phyloP scores from a whole-genome alignment of 495 filamentous ascomycete genomes.

The Penicillium riverlandense region DNA sequence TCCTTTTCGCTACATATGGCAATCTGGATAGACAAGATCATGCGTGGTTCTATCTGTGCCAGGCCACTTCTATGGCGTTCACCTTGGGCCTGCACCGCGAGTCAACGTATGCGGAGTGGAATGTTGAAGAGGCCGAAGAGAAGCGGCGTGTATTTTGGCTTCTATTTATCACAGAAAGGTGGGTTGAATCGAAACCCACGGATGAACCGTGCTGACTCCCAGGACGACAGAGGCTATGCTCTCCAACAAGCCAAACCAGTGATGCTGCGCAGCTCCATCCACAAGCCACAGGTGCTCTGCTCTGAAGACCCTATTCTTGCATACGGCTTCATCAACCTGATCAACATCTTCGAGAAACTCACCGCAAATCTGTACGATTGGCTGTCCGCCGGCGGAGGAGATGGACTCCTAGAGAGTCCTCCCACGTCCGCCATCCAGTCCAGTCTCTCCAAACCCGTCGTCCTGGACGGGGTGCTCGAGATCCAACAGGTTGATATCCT shows the following conservation, averaged over 20 bases:
- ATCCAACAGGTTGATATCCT: conserved; percentile 56
- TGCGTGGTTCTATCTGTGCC: conserved; percentile 58
- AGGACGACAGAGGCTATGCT: conserved; percentile 28
- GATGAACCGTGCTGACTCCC: neutral
- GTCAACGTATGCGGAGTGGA: conserved; percentile 38
- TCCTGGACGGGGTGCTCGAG: conserved; percentile 40
- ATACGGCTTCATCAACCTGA: conserved; percentile 48
- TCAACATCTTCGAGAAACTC: conserved; percentile 44
- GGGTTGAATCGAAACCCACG: conserved; percentile 2
- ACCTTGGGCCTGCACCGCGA: conserved; percentile 54
- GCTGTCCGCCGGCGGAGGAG: conserved; percentile 32
- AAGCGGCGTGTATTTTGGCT: conserved; percentile 57
- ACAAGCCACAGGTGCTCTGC: conserved; percentile 39
- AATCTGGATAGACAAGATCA: conserved; percentile 50
- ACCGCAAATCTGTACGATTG: conserved; percentile 36
- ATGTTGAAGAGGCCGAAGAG: conserved; percentile 41
- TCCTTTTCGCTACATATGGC: conserved; percentile 70
- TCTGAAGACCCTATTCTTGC: conserved; percentile 39
- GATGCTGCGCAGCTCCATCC: conserved; percentile 43
- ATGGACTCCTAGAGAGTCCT: conserved; percentile 28
- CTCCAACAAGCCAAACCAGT: conserved; percentile 50
- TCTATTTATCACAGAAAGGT: conserved; percentile 55
- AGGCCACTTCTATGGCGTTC: conserved; percentile 52
- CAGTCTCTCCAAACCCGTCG: conserved; percentile 29
- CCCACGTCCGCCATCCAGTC: conserved; percentile 33